Base-by-base conservation (phyloP, 495 filamentous ascomycete genomes). In the Ascodesmis nigricans region DNA sequence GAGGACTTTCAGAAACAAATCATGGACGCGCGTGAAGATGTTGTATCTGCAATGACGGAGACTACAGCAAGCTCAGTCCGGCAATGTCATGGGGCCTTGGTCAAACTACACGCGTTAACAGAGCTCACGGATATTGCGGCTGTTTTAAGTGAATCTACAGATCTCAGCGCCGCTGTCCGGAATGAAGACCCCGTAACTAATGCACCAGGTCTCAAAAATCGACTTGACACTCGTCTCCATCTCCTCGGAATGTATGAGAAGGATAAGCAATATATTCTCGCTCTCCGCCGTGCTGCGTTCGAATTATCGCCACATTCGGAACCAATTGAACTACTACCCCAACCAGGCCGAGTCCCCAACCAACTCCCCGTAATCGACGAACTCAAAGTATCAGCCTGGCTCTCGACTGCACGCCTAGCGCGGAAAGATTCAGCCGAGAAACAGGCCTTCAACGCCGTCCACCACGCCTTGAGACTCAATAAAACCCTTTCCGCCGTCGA, bases 181-280 rank as follows among this genome's bases (percentile, higher is more conserved):
- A n/a, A n/a, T n/a, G n/a, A n/a, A n/a, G n/a, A n/a, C n/a, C n/a
- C n/a, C n/a, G n/a, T n/a, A n/a, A n/a, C n/a, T n/a, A n/a, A n/a
- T n/a, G n/a, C n/a, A n/a, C n/a, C n/a, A n/a, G n/a, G n/a, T n/a
- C n/a, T n/a, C n/a, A n/a, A n/a, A n/a, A n/a, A n/a, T n/a, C n/a
- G n/a, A n/a, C n/a, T 93, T 9, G 65, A 73, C 44, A 66, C 73
- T 24, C 75, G 90, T 5, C 56, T 95, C 30, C 75, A 83, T 47
- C 65, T 83, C 6, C 54, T 99, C 6, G 87, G 87, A 2, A 73
- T 80, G 3, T 91, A 80, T 47, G 67, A 76, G 17, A 66, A 73
- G 26, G 79, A 95, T 49, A 93, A 95, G 53, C 84, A 95, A 53
- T 91, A 91, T 46, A 55, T 99, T 17, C 64, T 99, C n/a, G 75